Evolutionary conservation across 1,284 basidiomycete genomes (phyloP), one percentile per base, ranked within the genome.

Genomic region (Pseudozyma thailandica): DNA sequence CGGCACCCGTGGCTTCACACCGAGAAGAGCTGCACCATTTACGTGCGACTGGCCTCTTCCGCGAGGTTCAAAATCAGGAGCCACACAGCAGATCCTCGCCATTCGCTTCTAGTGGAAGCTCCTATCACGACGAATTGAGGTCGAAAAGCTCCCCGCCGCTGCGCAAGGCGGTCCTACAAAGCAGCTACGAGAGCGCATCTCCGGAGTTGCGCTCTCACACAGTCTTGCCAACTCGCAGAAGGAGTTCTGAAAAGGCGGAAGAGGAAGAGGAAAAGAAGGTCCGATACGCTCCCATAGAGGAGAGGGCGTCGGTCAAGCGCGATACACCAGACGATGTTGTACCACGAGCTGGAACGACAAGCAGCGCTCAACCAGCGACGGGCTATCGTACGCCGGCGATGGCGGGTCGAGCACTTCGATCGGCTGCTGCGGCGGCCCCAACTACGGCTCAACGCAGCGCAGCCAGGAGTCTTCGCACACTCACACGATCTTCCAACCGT

Each of bases 321-420:
- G 54, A 58, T n/a, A 51, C 51, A 12, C 53, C 62, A 2, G 62
- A 66, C 45, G 68, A 62, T 30, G 54, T 42, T 6, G 30, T 48
- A 16, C 16, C 25, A 13, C 46, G 47, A 43, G 50, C 44, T 10
- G 48, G 23, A 23, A 48, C 62, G 26, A 51, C 70, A 3, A 55
- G 50, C 47, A 16, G 31, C 23, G 42, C 38, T 1, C 59, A 39
- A 23, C 50, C 46, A 25, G 37, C 63, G 10, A 48, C 52, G 3
- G 65, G 65, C 44, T 73, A 73, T 25, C 71, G 71, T 28, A 73
- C 71, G 3, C 71, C 71, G 6, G 71, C 71, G 18, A 69, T 73
- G 65, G 51, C 65, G 16, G 59, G 65, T 25, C 52, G 65, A 3
- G 61, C 71, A 1, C 48, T 69, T 13, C 56, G 64, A 26, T 70